phyloP scores from a whole-genome alignment of 805 yeast genomes.

The Candida vartiovaarae region DNA sequence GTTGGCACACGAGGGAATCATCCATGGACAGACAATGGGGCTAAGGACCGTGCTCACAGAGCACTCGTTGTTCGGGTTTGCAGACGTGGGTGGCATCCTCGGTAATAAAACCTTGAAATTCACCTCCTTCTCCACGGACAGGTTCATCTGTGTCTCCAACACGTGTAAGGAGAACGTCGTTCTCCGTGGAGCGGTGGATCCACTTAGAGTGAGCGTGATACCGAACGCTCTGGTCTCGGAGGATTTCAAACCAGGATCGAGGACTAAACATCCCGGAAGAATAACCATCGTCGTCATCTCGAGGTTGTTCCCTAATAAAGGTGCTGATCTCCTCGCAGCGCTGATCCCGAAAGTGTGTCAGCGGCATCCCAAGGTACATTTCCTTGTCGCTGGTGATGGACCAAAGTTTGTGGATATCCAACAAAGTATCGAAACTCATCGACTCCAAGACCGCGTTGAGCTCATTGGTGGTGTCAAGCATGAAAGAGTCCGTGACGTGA shows the following conservation, averaged over 20 bases:
- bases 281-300: constrained; percentile 89
- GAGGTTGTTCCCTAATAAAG: constrained; percentile 90
- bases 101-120: constrained; percentile 84
- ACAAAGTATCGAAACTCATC: constrained; percentile 85
- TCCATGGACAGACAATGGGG: constrained; percentile 94
- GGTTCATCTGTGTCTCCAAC: constrained; percentile 93
- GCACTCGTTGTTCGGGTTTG: constrained; percentile 92
- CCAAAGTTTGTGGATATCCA: constrained; percentile 91
- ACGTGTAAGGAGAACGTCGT: constrained; percentile 96
- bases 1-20: constrained; percentile 80
- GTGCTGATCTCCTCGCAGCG: constrained; percentile 82
- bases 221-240: constrained; percentile 91
- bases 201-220: constrained; percentile 74
- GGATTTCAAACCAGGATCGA: constrained; percentile 55
- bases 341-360: constrained; percentile 79
- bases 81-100: constrained; percentile 72
- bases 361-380: constrained; percentile 54
- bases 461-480: constrained; percentile 84
- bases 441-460: constrained; percentile 81
- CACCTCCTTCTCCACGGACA: constrained; percentile 79
- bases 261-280: constrained; percentile 20
- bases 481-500: constrained; percentile 86
- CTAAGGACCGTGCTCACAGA: constrained; percentile 88
- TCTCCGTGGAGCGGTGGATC: constrained; percentile 76
- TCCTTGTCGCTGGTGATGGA: constrained; percentile 93